These are phyloP conservation scores for Pseudohyphozyma bogoriensis DNA, from an alignment of 768 basidiomycete species.

Conservation along the genomic window DNA sequence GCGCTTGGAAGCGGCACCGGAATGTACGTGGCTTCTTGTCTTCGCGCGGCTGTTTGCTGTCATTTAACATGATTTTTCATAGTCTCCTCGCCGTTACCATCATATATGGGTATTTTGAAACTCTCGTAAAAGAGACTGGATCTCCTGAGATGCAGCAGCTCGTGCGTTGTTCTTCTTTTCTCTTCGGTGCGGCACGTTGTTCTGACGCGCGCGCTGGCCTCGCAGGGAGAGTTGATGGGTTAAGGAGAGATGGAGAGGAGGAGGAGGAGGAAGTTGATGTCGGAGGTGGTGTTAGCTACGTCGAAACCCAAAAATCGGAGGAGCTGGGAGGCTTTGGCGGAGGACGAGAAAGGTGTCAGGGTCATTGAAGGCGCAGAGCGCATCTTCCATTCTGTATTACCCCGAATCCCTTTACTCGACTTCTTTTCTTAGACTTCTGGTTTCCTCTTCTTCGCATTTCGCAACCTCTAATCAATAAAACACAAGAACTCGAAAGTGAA, in stretches of 20 bases:
- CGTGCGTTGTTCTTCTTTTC: background rate
- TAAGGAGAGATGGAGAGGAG: background rate
- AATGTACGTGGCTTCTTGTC: too few relatives aligned
- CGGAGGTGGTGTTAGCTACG: too few relatives aligned
- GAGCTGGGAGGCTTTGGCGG: too few relatives aligned
- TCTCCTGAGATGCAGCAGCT: background rate
- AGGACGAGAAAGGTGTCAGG: too few relatives aligned
- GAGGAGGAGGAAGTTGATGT: background rate
- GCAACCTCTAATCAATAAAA: too few relatives aligned
- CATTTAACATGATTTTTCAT: background rate
- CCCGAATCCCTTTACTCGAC: too few relatives aligned
- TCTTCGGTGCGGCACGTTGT: background rate
- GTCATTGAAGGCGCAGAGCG: too few relatives aligned
- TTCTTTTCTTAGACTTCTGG: too few relatives aligned
- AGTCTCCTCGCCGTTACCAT: slow-evolving; percentile 1
- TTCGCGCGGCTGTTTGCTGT: background rate
- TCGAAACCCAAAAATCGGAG: too few relatives aligned
- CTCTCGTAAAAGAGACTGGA: background rate
- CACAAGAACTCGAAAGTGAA: too few relatives aligned
- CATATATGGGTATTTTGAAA: slow-evolving; percentile 1
- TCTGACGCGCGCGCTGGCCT: background rate
- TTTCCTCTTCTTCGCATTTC: too few relatives aligned
- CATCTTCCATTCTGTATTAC: too few relatives aligned
- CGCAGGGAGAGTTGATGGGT: background rate
- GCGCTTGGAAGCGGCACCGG: slow-evolving; percentile 73